Percentiles rank a stretch among this genome's conserved stretches.
Conservation (phyloP, 805 yeast species). For the Candida nitratophila region DNA sequence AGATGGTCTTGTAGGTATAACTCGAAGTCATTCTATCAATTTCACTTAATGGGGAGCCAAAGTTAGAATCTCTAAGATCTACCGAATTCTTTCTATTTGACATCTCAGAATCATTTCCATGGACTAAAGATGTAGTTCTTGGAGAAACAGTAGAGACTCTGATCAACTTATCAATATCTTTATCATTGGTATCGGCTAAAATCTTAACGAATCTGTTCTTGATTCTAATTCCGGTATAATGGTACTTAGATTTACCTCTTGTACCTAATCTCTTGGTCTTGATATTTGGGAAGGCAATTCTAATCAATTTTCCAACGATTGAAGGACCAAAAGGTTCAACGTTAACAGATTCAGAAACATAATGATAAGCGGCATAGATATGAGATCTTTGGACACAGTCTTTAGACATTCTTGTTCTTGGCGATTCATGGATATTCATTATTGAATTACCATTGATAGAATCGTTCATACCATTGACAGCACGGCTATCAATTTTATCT, state of each 20-base stretch:
- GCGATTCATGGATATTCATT: slow-evolving; percentile 5
- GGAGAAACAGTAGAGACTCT: neutral
- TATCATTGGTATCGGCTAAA: slow-evolving; percentile 1
- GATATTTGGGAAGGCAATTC: slow-evolving; percentile 55
- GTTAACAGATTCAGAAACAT: slow-evolving; percentile 14
- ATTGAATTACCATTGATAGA: neutral
- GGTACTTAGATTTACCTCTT: slow-evolving; percentile 75
- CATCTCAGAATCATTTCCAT: no score
- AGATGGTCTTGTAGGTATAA: no score
- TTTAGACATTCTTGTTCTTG: neutral
- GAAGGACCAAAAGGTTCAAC: slow-evolving; percentile 61
- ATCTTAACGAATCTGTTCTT: slow-evolving; percentile 6
- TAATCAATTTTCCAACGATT: slow-evolving; percentile 64
- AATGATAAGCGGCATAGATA: slow-evolving; percentile 16
- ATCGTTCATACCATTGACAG: no score
- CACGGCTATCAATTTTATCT: no score
- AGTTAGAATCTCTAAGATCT: neutral
- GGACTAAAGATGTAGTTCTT: neutral
- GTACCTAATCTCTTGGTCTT: slow-evolving; percentile 72
- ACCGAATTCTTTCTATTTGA: neutral
- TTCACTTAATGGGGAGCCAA: neutral
- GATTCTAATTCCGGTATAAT: slow-evolving; percentile 61
- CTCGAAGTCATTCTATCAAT: no score
- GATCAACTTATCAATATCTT: neutral
- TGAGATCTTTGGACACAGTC: slow-evolving; percentile 12